phyloP scores from a whole-genome alignment of 1,284 basidiomycete species.

The Marasmius sp. region DNA sequence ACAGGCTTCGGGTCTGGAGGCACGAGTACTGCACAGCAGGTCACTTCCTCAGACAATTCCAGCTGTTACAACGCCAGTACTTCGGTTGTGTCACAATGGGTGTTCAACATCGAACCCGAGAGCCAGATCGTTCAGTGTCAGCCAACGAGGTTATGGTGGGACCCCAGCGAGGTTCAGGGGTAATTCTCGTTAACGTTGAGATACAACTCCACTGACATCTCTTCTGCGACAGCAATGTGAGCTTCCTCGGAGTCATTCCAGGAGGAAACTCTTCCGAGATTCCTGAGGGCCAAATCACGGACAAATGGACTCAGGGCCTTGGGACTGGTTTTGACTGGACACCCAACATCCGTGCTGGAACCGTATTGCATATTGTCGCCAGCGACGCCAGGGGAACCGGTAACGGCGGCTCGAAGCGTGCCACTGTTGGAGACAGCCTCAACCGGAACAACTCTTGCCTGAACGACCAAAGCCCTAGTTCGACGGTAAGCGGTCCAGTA shows the following conservation, averaged over 20 bases:
- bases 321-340: conserved; percentile 64
- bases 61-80: conserved; percentile 58
- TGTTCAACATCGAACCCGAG: conserved; percentile 58
- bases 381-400: conserved; percentile 69
- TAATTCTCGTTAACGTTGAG: conserved; percentile 26
- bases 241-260: conserved; percentile 73
- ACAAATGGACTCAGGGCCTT: conserved; percentile 42
- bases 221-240: conserved; percentile 12
- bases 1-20: conserved; percentile 73
- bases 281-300: conserved; percentile 44
- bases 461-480: conserved; percentile 61
- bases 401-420: conserved; percentile 60
- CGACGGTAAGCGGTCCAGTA: conserved; percentile 70
- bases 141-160: conserved; percentile 64
- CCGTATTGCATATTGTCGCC: conserved; percentile 61
- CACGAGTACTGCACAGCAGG: conserved; percentile 63
- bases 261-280: conserved; percentile 74
- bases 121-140: conserved; percentile 65
- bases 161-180: conserved; percentile 51
- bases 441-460: conserved; percentile 54
- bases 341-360: conserved; percentile 59
- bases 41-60: conserved; percentile 49
- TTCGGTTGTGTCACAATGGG: conserved; percentile 52
- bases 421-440: conserved; percentile 51
- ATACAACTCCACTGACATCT: background rate